Evolutionary conservation across 1,284 basidiomycete genomes (phyloP).

Genomic region (Xanthoconium separans): DNA sequence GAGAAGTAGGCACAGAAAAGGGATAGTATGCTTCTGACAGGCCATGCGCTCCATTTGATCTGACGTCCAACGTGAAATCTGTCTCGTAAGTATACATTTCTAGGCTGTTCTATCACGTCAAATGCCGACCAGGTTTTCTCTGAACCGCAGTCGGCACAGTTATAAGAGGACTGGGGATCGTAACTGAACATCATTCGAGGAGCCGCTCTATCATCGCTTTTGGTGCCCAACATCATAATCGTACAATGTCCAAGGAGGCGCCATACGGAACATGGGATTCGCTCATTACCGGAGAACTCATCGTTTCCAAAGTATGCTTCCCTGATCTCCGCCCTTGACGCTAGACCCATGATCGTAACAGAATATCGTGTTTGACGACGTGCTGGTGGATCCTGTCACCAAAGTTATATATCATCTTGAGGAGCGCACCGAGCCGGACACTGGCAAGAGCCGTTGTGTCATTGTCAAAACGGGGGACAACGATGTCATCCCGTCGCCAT

Average conservation of each 20-base stretch:
- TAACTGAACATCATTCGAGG: no score
- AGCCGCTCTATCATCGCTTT: no score
- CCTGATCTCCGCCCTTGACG: neutral
- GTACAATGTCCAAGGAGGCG: slow-evolving; percentile 13
- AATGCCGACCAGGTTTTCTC: no score
- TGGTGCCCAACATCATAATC: no score
- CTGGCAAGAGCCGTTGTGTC: slow-evolving; percentile 26
- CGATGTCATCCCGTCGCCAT: slow-evolving; percentile 30
- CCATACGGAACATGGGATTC: slow-evolving; percentile 40
- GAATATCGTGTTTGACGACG: slow-evolving; percentile 28
- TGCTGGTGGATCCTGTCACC: slow-evolving; percentile 33
- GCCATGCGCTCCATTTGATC: no score
- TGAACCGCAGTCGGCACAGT: no score
- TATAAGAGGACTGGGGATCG: no score
- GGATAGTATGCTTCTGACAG: no score
- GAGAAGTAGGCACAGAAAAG: no score
- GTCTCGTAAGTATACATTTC: no score
- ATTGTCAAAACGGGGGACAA: slow-evolving; percentile 10
- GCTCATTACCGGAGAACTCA: slow-evolving; percentile 33
- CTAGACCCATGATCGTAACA: neutral
- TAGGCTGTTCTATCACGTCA: no score
- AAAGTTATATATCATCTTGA: slow-evolving; percentile 38
- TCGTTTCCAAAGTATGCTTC: slow-evolving; percentile 17
- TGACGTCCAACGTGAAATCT: no score
- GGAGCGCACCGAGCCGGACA: slow-evolving; percentile 35